These are phyloP conservation scores for Globisporangium splendens DNA, from an alignment of 352 stramenopile genomes.

Conservation along the genomic window DNA sequence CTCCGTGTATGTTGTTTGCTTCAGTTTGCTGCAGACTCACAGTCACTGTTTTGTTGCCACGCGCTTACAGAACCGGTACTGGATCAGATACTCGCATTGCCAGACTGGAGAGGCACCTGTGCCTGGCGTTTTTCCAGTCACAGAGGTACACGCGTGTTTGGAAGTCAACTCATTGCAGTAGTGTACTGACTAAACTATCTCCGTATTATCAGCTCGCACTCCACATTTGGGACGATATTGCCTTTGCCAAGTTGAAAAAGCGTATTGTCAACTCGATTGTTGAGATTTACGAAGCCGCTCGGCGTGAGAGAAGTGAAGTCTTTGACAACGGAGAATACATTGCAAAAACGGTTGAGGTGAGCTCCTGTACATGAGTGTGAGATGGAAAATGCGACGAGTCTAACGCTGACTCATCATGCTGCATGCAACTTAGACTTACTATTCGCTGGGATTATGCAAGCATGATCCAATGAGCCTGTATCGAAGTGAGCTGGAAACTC, in stretches of 20 bases:
- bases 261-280: slow-evolving; percentile 61
- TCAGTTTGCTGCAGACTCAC: background rate
- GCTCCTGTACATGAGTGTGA: background rate
- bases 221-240: slow-evolving; percentile 84
- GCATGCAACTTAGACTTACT: slow-evolving; percentile 55
- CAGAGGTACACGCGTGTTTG: slow-evolving; percentile 40
- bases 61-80: slow-evolving; percentile 68
- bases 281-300: slow-evolving; percentile 57
- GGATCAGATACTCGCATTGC: slow-evolving; percentile 85
- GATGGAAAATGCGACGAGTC: too few relatives aligned
- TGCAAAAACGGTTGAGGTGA: slow-evolving; percentile 64
- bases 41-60: background rate
- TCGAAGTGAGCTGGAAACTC: slow-evolving; percentile 66
- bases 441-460: slow-evolving; percentile 64
- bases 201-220: slow-evolving; percentile 50
- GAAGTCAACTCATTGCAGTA: too few relatives aligned
- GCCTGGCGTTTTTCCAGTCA: slow-evolving; percentile 77
- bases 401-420: background rate
- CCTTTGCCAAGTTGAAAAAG: slow-evolving; percentile 67
- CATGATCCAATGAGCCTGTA: slow-evolving; percentile 83
- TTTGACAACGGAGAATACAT: slow-evolving; percentile 76
- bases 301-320: slow-evolving; percentile 45
- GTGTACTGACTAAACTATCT: too few relatives aligned
- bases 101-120: slow-evolving; percentile 81
- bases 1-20: background rate